phyloP scores from a whole-genome alignment of 345 rosid species.

The Murraya koenigii region DNA sequence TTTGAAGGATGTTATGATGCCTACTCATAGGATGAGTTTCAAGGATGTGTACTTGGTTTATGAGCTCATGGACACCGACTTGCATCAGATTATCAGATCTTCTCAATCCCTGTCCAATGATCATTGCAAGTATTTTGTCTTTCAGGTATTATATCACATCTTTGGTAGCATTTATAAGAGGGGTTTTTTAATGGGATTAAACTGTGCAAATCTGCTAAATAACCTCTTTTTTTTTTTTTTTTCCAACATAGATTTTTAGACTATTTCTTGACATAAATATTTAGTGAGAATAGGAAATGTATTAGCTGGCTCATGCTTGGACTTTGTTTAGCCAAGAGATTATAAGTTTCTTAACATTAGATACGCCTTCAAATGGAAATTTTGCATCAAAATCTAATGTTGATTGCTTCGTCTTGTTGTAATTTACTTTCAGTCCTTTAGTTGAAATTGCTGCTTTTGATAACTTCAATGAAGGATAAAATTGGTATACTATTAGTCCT shows the following conservation, averaged over 20 bases:
- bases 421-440: background rate
- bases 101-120: slow-evolving; percentile 68
- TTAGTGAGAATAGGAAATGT: background rate
- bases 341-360: background rate
- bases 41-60: slow-evolving; percentile 86
- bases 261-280: background rate
- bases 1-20: slow-evolving; percentile 86
- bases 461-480: background rate
- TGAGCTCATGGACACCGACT: slow-evolving; percentile 92
- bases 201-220: background rate
- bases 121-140: slow-evolving; percentile 76
- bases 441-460: background rate
- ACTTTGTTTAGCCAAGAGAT: background rate
- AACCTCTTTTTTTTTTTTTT: background rate
- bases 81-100: slow-evolving; percentile 81
- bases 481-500: background rate
- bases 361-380: slow-evolving; percentile 2
- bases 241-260: background rate
- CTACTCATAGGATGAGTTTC: slow-evolving; percentile 48
- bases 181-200: background rate
- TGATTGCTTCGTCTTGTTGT: background rate
- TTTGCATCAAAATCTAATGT: background rate
- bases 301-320: background rate
- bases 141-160: slow-evolving; percentile 50
- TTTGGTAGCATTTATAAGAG: background rate